Conservation (phyloP, 768 basidiomycete species). For the Phlebiopsis gigantea region DNA sequence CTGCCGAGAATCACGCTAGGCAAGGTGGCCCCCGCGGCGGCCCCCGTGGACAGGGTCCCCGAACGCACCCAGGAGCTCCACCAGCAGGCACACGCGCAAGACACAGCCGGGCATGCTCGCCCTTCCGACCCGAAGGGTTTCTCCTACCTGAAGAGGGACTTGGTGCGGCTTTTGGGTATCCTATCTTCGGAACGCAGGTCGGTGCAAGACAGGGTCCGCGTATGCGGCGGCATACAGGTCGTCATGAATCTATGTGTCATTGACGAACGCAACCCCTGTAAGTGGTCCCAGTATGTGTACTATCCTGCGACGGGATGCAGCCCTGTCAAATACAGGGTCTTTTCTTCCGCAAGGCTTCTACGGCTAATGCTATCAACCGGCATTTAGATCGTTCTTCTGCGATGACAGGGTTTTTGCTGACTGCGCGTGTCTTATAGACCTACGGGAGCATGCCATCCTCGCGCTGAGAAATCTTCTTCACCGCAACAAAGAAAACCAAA, state of each 20-base stretch:
- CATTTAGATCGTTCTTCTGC: no score
- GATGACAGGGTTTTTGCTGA: not conserved
- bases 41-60: conserved; percentile 3
- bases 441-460: conserved; percentile 90
- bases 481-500: conserved; percentile 75
- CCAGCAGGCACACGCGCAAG: not conserved
- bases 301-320: not conserved
- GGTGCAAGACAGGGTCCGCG: conserved; percentile 72
- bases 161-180: conserved; percentile 83
- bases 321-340: not conserved
- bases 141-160: conserved; percentile 79
- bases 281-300: conserved; percentile 29
- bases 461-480: conserved; percentile 75
- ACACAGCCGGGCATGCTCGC: not conserved
- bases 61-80: not conserved
- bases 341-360: not conserved
- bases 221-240: conserved; percentile 69
- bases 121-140: conserved; percentile 53
- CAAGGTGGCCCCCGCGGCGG: conserved; percentile 39
- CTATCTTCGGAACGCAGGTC: conserved; percentile 57
- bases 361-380: not conserved
- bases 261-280: conserved; percentile 91
- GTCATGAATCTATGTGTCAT: conserved; percentile 86
- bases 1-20: conserved; percentile 83
- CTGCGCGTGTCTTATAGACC: conserved; percentile 42